Evolutionary conservation across 208 protist genomes (phyloP).

Genomic region (Porcisia deanei): DNA sequence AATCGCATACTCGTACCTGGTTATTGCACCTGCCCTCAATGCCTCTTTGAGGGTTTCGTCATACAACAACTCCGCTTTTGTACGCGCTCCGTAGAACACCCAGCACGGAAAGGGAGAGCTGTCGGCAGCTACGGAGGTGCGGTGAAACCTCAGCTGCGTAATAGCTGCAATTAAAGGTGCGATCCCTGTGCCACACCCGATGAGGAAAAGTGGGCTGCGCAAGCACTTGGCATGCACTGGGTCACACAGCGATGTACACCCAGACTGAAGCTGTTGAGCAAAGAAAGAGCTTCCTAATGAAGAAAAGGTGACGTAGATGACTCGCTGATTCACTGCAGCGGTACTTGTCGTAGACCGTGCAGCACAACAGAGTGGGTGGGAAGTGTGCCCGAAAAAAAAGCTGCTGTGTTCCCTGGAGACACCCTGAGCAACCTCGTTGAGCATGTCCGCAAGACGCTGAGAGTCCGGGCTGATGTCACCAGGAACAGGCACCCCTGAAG

Average conservation of each 20-base stretch:
- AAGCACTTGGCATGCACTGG: background rate
- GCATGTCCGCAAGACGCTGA: constrained; percentile 23
- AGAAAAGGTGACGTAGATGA: constrained; percentile 56
- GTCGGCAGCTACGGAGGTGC: background rate
- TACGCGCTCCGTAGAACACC: constrained; percentile 74
- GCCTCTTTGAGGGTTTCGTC: constrained; percentile 59
- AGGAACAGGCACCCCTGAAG: constrained; percentile 2
- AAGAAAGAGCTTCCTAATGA: constrained; percentile 65
- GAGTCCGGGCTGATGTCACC: constrained; percentile 7
- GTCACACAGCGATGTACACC: constrained; percentile 16
- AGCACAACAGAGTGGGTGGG: constrained; percentile 31
- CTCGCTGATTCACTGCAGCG: constrained; percentile 1
- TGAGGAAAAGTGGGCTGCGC: constrained; percentile 45
- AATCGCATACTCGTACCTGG: constrained; percentile 57
- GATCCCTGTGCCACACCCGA: constrained; percentile 82
- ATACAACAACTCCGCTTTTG: constrained; percentile 63
- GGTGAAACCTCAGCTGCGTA: constrained; percentile 42
- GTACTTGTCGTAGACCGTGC: constrained; percentile 3
- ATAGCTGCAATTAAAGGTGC: constrained; percentile 76
- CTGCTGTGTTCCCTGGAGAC: background rate
- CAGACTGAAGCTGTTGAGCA: constrained; percentile 39
- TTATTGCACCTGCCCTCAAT: constrained; percentile 42
- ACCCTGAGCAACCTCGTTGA: constrained; percentile 27
- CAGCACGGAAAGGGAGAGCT: constrained; percentile 43
- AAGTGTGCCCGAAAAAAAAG: constrained; percentile 40